Evolutionary conservation across 352 stramenopile genomes (phyloP), one percentile per base, ranked within the genome.

Genomic region (Pythium guiyangense): DNA sequence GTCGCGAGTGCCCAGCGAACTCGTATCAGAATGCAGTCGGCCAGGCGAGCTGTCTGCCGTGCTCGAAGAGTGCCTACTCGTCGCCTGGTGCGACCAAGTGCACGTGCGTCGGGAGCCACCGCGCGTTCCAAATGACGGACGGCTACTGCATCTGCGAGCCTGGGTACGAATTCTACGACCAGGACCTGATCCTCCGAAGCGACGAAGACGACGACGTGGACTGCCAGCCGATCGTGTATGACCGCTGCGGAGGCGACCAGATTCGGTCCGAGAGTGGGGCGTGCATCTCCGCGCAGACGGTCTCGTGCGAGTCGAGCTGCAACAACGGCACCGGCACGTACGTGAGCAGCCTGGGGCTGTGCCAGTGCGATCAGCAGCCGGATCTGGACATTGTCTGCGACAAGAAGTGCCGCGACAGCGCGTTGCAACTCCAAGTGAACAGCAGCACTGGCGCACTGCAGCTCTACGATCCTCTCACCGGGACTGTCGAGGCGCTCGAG

Each of bases 211-310:
- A 83, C 26, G 69, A 87, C 14, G 79, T 94, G 4, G 88, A 97
- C 57, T 98, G 92, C 55, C 92, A 98, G 55, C 92, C 90, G 0
- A 92, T 96, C 26, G 90, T 97, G 15, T 97, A 96, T 54, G 69
- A 89, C 39, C 84, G 88, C 6, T 98, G 92, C 49, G 61, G 74
- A 0, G 71, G 68, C 6, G 74, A 55, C 47, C 71, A 97, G 65
- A 71, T 94, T 9, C 88, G 92, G 10, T 82, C 79, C 12, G 79
- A 92, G 27, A 63, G 66, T 35, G 92, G 92, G 0, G 63, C 53
- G 0, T 98, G 92, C 46, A 67, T 88, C 1, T 66, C 72, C 12
- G 63, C 71, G 22, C 73, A 58, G 0, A 61, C 67, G 1, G 65
- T 74, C 5, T 83, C 72, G 0, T 87, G 73, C 26, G 68, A 79